Evolutionary conservation across 768 basidiomycete species (phyloP), one percentile per base, ranked within the genome.

Genomic region (Cyathus striatus): DNA sequence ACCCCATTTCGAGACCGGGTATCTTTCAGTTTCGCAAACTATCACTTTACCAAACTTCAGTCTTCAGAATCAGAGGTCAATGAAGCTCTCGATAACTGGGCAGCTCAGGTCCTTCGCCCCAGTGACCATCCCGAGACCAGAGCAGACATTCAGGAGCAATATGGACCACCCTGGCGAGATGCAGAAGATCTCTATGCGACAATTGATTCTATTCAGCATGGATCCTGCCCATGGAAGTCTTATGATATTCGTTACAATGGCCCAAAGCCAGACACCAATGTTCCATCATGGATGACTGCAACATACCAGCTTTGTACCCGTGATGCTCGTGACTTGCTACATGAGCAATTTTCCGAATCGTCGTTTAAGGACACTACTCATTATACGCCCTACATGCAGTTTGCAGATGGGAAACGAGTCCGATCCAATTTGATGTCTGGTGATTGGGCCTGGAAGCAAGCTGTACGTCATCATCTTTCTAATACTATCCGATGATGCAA

Each of bases 361-460:
- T 54, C 49, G 16, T 64, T 64, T 42, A 41, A 49, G 5, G 45
- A 43, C 25, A 12, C 47, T 7, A 42, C 59, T 20, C 47, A 64
- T 32, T 50, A 34, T 16, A 32, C 49, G 0, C 63, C 60, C 2
- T 58, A 57, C 44, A 48, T 33, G 4, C 50, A 60, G 42, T 61
- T 57, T 41, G 47, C 50, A 38, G 30, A 20, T 12, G 52, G 49
- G 2, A 41, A 57, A 3, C 43, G 55, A 1, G 34, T 47, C 10
- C 67, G 49, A 41, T 53, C 52, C 1, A 58, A 65, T 41, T 37
- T 69, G 0, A 65, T 70, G 63, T 68, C 65, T 1, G 66, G 55
- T 2, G 44, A 63, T 43, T 68, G 65, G 65, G 54, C 59, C 3
- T 62, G 53, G 51, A 50, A 47, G 13, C 51, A 69, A 47, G 59